phyloP scores from a whole-genome alignment of 768 basidiomycete genomes.

The Cystofilobasidium capitatum region DNA sequence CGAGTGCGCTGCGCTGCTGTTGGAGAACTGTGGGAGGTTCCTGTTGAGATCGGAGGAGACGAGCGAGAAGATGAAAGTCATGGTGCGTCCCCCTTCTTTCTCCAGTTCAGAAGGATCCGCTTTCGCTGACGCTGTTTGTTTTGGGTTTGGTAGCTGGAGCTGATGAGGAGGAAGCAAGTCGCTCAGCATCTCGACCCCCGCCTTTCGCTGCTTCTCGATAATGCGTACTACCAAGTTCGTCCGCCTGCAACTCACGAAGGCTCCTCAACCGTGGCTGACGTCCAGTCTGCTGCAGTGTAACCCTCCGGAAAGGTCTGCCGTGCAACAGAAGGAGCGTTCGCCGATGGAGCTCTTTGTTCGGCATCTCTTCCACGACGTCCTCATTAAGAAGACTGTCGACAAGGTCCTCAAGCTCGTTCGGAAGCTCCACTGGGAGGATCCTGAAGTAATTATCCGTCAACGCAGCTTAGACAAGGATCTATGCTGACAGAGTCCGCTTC shows the following conservation, averaged over 20 bases:
- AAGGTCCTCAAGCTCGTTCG: constrained; percentile 87
- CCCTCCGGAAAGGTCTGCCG: constrained; percentile 83
- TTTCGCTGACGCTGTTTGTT: not conserved
- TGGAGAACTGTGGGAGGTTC: constrained; percentile 92
- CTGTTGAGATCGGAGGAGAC: constrained; percentile 81
- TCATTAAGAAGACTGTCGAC: constrained; percentile 87
- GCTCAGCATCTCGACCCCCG: constrained; percentile 87
- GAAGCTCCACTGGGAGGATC: constrained; percentile 92
- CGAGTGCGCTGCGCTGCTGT: constrained; percentile 78
- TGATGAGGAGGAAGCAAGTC: constrained; percentile 89
- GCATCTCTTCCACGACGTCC: constrained; percentile 86
- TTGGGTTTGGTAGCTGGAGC: constrained; percentile 54
- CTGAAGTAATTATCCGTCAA: too few relatives aligned
- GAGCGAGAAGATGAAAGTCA: constrained; percentile 68
- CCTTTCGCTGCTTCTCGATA: constrained; percentile 80
- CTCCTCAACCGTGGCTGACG: not conserved
- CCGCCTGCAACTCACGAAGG: not conserved
- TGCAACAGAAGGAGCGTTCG: constrained; percentile 71
- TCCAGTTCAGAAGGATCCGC: not conserved
- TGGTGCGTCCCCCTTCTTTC: constrained; percentile 48
- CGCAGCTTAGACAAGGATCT: too few relatives aligned
- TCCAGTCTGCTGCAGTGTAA: constrained; percentile 58
- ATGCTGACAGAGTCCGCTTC: not conserved
- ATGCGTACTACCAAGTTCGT: constrained; percentile 89
- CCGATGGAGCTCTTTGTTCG: constrained; percentile 89